Base-by-base conservation (phyloP, 495 filamentous ascomycete species). In the Penicillium goetzii region DNA sequence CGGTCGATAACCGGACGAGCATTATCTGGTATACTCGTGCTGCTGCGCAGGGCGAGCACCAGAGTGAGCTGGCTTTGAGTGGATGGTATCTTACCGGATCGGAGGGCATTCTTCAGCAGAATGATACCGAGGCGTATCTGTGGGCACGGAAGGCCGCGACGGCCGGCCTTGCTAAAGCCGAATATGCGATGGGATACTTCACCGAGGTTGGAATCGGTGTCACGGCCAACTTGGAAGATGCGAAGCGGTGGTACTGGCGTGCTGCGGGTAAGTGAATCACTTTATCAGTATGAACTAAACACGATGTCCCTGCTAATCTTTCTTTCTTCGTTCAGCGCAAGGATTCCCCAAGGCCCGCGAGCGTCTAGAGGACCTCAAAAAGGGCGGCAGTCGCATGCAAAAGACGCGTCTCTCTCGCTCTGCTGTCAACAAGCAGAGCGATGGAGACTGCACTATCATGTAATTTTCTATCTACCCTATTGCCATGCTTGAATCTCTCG, bases 121-220 rank as follows among this genome's bases (percentile, higher is more conserved):
- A 89, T 65, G 95, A 99, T 65, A 96, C 91, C 2, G 95, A 99
- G 72, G 95, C 95, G 1, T 99, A 97, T 69, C 85, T 99, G 2
- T 99, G 95, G 95, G 95, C 95, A 9, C 82, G 95, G 2, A 97
- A 97, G 74, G 93, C 95, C 11, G 94, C 95, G 1, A 83, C 86
- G 50, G 88, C 90, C 12, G 92, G 93, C 8, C 77, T 97, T 36
- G 85, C 89, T 5, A 98, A 98, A 81, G 95, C 94, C 0, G 90
- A 97, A 76, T 97, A 97, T 81, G 95, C 95, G 0, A 93, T 99
- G 92, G 95, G 95, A 2, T 97, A 97, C 74, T 98, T 95, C 67
- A 96, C 92, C 0, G 95, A 99, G 75, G 89, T 92, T 33, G 95
- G 95, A 0, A 97, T 99, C 65, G 95, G 95, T n/a, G 86, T 89